Evolutionary conservation across 208 protist species (phyloP).

Genomic region (Polymyxa betae): DNA sequence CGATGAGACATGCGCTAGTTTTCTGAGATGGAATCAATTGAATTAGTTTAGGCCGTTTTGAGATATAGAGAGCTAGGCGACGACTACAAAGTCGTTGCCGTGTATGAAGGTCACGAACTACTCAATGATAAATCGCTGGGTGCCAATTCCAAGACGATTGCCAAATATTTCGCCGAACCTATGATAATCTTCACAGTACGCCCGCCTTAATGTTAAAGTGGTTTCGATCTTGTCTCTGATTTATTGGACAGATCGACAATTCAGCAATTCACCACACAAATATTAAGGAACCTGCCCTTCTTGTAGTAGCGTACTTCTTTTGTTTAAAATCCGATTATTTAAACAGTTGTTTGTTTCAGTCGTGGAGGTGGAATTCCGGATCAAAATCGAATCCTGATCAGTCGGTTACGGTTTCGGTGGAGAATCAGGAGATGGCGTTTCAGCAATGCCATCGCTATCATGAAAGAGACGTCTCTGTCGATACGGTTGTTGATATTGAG

Average conservation of each 20-base stretch:
- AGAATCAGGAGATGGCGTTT: not conserved
- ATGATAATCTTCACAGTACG: not conserved
- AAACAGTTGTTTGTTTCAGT: not conserved
- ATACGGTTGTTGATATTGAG: slow-evolving; percentile 10
- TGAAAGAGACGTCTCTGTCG: not conserved
- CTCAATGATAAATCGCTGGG: slow-evolving; percentile 25
- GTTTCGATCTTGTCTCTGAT: not conserved
- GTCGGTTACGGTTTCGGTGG: not conserved
- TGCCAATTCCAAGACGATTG: not conserved
- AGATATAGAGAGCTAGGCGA: not conserved
- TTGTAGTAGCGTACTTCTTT: not conserved
- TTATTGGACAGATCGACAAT: not conserved
- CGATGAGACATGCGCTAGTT: no score
- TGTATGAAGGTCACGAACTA: slow-evolving; percentile 11
- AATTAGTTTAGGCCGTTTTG: not conserved
- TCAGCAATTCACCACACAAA: not conserved
- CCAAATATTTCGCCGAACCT: not conserved
- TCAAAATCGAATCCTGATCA: not conserved
- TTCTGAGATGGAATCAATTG: no score
- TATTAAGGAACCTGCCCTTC: not conserved
- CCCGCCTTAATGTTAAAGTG: not conserved
- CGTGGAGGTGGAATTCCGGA: not conserved
- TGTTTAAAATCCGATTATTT: not conserved
- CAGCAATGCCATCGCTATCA: not conserved
- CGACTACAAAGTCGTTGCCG: not conserved